Evolutionary conservation across 2,329 filamentous ascomycete species (phyloP).

Genomic region (Neopestalotiopsis sp.): DNA sequence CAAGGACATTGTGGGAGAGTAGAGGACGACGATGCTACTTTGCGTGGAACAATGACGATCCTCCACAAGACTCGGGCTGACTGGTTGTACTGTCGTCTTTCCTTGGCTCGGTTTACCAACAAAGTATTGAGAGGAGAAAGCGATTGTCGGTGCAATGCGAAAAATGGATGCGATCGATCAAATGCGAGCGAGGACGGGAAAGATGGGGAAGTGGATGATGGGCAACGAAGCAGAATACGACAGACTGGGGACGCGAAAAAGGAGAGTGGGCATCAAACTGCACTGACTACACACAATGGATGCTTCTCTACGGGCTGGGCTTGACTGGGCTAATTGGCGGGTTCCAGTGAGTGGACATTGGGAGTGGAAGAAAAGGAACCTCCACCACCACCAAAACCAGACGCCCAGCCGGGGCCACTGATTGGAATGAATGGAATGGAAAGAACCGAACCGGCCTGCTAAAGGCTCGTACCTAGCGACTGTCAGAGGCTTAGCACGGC

Average conservation of each 20-base stretch:
- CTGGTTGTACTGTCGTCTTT: background rate
- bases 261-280: background rate
- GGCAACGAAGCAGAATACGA: background rate
- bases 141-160: background rate
- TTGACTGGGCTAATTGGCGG: background rate
- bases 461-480: slow-evolving; percentile 4
- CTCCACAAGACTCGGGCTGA: background rate
- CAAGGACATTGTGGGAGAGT: background rate
- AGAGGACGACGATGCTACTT: background rate
- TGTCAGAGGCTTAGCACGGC: slow-evolving; percentile 1
- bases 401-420: background rate
- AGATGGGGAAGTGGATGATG: slow-evolving; percentile 1
- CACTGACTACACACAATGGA: too few species aligned
- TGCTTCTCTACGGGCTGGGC: too few species aligned
- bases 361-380: background rate
- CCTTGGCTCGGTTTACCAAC: background rate
- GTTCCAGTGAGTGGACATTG: background rate
- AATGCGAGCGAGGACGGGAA: background rate
- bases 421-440: slow-evolving; percentile 5
- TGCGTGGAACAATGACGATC: background rate
- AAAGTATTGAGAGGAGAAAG: background rate
- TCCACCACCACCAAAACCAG: background rate
- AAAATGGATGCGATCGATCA: background rate
- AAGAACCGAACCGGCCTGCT: background rate
- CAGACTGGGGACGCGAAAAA: slow-evolving; percentile 1